Conservation (phyloP, 176 grass and related monocot genomes). For the Avena atlantica region DNA sequence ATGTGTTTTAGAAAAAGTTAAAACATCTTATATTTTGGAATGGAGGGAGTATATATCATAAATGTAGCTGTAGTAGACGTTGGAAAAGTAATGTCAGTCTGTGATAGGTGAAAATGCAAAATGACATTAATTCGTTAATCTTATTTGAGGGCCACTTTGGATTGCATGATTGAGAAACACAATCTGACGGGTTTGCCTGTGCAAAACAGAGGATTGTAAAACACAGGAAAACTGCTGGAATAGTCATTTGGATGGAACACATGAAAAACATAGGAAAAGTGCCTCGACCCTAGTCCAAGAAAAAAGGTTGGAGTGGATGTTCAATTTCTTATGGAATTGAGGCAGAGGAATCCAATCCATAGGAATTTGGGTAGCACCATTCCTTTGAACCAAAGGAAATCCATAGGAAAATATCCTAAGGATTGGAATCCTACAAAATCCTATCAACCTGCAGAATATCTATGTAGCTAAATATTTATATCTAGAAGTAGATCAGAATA, state of each 20-base stretch:
- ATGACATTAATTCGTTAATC: background rate
- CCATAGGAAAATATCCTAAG: background rate
- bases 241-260: no score
- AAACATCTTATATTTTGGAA: no score
- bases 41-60: background rate
- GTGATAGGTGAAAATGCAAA: background rate
- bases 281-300: no score
- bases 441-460: background rate
- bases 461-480: background rate
- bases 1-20: no score
- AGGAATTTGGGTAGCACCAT: background rate
- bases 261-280: no score
- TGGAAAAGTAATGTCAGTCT: slow-evolving; percentile 10
- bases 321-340: no score
- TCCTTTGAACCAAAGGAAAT: background rate
- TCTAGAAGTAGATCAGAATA: slow-evolving; percentile 1
- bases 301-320: no score
- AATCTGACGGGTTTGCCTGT: no score
- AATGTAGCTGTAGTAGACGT: background rate
- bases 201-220: no score
- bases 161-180: background rate
- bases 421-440: background rate
- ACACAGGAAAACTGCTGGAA: no score
- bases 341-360: no score
- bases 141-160: background rate